Evolutionary conservation across 2,329 filamentous ascomycete species (phyloP), one percentile per base, ranked within the genome.

Genomic region (Bipolaris gigantea): DNA sequence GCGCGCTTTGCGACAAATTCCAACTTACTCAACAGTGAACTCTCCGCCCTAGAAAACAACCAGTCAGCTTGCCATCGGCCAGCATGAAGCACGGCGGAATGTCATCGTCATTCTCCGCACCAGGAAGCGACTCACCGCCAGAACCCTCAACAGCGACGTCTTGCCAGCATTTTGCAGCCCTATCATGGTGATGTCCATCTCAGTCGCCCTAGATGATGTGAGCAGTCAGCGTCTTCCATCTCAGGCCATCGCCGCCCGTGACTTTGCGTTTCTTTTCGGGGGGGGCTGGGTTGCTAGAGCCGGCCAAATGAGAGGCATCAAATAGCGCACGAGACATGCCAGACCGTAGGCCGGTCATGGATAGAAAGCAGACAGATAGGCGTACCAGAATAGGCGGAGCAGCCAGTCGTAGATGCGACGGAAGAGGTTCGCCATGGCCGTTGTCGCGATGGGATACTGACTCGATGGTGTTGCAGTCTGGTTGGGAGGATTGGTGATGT

Each of bases 171-270:
- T 97, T 75, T 99, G 94, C 73, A 99, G 80, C 21, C 94, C 94
- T 75, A 99, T 93, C 89, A 99, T 96, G 66, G 94, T 97, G 74
- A 99, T 93, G 79, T 99, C 94, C 92, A 99, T 97, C 81, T 99
- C 94, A 64, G 92, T 96, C 65, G 93, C 92, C 94, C 93, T 97
- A 58, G 25, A 63, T 48, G 59, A 53, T 48, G 56, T 53, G 46
- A 53, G 33, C 39, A 53, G 55, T 68, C 59, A 70, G 70, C 62
- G 55, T 55, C 21, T 36, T 36, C 47, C 50, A 56, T 57, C 38
- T 53, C 46, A 34, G 13, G 43, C 50, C 34, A 45, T 64, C 34
- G 50, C 59, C 42, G 51, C 36, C 16, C 13, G 40, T 41, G 27
- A 47, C 35, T 61, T 60, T 66, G 57, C 55, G 63, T 66, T 64